These are phyloP conservation scores for Drechslerella coelobrocha DNA, from an alignment of 2,329 filamentous ascomycete genomes.

Conservation along the genomic window DNA sequence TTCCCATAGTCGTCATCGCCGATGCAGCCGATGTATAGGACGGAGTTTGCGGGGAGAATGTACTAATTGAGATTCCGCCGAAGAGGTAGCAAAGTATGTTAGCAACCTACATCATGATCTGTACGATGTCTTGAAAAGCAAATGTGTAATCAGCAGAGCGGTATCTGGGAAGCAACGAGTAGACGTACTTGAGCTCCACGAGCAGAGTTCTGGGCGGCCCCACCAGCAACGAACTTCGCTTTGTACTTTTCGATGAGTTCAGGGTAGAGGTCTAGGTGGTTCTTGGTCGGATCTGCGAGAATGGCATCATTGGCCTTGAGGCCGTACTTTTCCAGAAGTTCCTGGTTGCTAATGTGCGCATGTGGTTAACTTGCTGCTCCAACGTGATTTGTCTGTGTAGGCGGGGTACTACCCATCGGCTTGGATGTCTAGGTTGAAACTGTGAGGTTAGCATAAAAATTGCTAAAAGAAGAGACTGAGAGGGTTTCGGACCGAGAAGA, in stretches of 20 bases:
- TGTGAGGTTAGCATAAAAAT: constrained; percentile 1
- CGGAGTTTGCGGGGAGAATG: constrained; percentile 85
- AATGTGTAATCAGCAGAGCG: background rate
- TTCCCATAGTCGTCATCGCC: constrained; percentile 96
- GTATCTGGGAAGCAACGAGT: background rate
- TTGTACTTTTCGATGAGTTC: constrained; percentile 91
- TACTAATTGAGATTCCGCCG: constrained; percentile 68
- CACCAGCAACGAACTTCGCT: constrained; percentile 92
- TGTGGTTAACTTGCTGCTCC: constrained; percentile 27
- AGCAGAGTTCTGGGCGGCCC: constrained; percentile 96
- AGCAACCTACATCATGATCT: too few relatives aligned
- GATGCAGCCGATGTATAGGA: constrained; percentile 91
- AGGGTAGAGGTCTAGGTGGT: constrained; percentile 89
- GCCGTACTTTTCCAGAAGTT: constrained; percentile 87
- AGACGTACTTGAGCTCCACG: constrained; percentile 77
- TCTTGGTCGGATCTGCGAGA: constrained; percentile 76
- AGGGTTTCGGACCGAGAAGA: constrained; percentile 72
- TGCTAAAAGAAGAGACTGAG: constrained; percentile 15
- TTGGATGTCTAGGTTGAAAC: constrained; percentile 76
- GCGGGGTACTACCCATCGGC: constrained; percentile 67
- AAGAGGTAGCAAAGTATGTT: too few relatives aligned
- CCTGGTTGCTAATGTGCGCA: constrained; percentile 70
- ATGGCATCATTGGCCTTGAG: constrained; percentile 98
- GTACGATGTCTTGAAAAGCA: background rate
- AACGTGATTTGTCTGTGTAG: constrained; percentile 8